Conservation (phyloP, 2,329 filamentous ascomycete species). For the Claviceps monticola region DNA sequence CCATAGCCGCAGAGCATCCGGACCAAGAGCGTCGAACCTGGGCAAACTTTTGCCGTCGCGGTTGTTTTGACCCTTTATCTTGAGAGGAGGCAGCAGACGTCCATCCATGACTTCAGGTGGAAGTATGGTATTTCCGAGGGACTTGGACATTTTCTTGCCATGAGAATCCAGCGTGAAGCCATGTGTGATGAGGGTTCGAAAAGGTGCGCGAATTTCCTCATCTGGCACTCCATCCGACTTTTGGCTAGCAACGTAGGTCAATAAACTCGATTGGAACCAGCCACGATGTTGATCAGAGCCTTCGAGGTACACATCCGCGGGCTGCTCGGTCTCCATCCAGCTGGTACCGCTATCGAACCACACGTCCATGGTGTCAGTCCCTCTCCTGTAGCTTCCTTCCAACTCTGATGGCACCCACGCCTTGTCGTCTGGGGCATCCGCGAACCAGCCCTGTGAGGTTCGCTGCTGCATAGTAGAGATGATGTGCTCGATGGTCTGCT, state of each 20-base stretch:
- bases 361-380: slow-evolving; percentile 95
- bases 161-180: slow-evolving; percentile 82
- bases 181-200: slow-evolving; percentile 83
- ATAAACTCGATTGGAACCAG: slow-evolving; percentile 94
- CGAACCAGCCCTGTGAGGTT: slow-evolving; percentile 91
- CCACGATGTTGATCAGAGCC: slow-evolving; percentile 92
- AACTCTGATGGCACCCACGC: slow-evolving; percentile 63
- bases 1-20: slow-evolving; percentile 83
- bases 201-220: slow-evolving; percentile 43
- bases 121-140: slow-evolving; percentile 73
- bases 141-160: slow-evolving; percentile 99
- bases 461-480: slow-evolving; percentile 62
- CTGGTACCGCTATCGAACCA: slow-evolving; percentile 98
- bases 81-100: slow-evolving; percentile 56
- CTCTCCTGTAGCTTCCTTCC: slow-evolving; percentile 50
- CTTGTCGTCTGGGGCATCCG: slow-evolving; percentile 59
- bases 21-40: slow-evolving; percentile 58
- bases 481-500: slow-evolving; percentile 70
- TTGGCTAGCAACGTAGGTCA: slow-evolving; percentile 66
- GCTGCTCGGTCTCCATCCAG: slow-evolving; percentile 51
- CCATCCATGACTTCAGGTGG: slow-evolving; percentile 79
- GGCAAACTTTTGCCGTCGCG: slow-evolving; percentile 9
- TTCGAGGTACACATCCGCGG: slow-evolving; percentile 81
- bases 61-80: slow-evolving; percentile 40
- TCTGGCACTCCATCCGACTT: slow-evolving; percentile 18